Base-by-base conservation (phyloP, 2,329 filamentous ascomycete genomes). In the Pseudofabraea citricarpa region DNA sequence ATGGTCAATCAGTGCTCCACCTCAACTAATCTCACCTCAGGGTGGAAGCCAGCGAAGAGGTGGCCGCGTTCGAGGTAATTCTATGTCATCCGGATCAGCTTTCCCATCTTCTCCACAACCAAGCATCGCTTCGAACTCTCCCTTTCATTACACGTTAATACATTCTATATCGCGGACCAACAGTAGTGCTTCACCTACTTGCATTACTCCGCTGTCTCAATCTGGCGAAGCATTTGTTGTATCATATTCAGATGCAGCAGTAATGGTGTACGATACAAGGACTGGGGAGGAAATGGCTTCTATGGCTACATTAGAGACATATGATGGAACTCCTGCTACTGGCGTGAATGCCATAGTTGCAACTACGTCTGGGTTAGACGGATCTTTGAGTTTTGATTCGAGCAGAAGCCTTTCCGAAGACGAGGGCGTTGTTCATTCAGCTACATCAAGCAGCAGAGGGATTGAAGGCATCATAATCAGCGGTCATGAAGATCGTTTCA, bases 401-500 rank as follows among this genome's bases (percentile, higher is more conserved):
- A 77, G 79, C 50, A 73, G 80, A 23, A 74, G 77, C 9, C 67
- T 85, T 33, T 70, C 71, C 3, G 77, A 83, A 43, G 86, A 89
- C 23, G 88, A 95, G 45, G 88, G 94, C 50, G 73, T 77, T 9
- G 77, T 87, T 1, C 85, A 85, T 33, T 89, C 90, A 1, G 89
- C 91, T 5, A 97, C 93, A 0, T 79, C 80, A 9, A 87, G 87
- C 19, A 71, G 74, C 26, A 88, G 85, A 44, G 86, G 86, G 24
- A 83, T 95, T 1, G 90, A 96, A 64, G 93, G 93, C 10, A 87
- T 94, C 18, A 87, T 98, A 46, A 96, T 98, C 52, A 94, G 87
- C 49, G 93, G 93, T 52, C 91, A 98, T 62, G 93, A 98, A 70
- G 93, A 98, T 68, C 83, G 87, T 56, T 96, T 90, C 59, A 90